Percentiles rank a stretch among this genome's conserved stretches.
These are phyloP conservation scores for Dactylellina leptospora DNA, from an alignment of 2,329 filamentous ascomycete genomes.

Conservation along the genomic window DNA sequence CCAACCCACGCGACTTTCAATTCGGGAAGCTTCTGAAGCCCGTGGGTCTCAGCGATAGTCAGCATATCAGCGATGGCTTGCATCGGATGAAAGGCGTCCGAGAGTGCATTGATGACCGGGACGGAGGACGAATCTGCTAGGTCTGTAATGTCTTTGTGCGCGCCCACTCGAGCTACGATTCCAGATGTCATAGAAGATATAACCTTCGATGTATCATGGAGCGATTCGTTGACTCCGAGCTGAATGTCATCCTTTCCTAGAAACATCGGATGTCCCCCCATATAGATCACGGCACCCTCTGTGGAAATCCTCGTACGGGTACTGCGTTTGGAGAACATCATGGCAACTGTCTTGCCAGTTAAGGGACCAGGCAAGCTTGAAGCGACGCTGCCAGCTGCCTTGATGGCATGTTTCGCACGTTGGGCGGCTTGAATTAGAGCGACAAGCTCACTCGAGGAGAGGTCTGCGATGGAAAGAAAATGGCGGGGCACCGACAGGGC, in stretches of 20 bases:
- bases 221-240: constrained; percentile 91
- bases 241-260: constrained; percentile 95
- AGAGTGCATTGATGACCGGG: constrained; percentile 86
- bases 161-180: constrained; percentile 80
- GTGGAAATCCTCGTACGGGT: constrained; percentile 93
- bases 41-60: constrained; percentile 77
- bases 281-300: constrained; percentile 84
- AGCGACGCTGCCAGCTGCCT: constrained; percentile 66
- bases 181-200: constrained; percentile 92
- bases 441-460: constrained; percentile 80
- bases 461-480: constrained; percentile 88
- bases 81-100: constrained; percentile 89
- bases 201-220: constrained; percentile 90
- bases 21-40: constrained; percentile 54
- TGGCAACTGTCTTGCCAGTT: constrained; percentile 81
- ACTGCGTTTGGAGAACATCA: constrained; percentile 97
- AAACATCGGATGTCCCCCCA: constrained; percentile 97
- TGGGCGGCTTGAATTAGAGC: constrained; percentile 84
- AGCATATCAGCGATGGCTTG: constrained; percentile 95
- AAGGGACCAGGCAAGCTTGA: constrained; percentile 67
- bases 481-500: constrained; percentile 75
- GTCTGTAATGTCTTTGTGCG: constrained; percentile 76
- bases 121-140: constrained; percentile 78
- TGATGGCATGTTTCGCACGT: constrained; percentile 78
- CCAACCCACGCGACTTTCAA: constrained; percentile 95